Conservation (phyloP, 2,329 filamentous ascomycete genomes). For the Verticillium nubilum region DNA sequence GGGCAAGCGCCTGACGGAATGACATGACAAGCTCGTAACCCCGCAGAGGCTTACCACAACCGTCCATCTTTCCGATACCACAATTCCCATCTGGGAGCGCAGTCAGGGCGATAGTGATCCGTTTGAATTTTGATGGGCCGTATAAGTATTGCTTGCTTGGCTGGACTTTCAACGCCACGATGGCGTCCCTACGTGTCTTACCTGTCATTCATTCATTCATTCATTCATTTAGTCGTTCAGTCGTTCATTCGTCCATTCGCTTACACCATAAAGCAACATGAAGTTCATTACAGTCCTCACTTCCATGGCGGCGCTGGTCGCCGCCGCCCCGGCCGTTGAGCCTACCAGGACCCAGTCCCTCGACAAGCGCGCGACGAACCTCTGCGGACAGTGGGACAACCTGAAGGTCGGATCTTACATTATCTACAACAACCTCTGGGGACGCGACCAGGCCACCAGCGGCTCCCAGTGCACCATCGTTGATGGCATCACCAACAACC, state of each 20-base stretch:
- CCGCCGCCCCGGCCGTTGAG: not conserved
- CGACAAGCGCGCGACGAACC: slow-evolving; percentile 12
- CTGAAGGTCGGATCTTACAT: slow-evolving; percentile 15
- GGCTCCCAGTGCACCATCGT: slow-evolving; percentile 36
- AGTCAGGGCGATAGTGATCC: not conserved
- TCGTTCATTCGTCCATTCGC: not conserved
- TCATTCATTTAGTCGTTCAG: not conserved
- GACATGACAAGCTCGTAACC: not conserved
- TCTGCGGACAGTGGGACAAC: slow-evolving; percentile 18
- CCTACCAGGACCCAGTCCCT: not conserved
- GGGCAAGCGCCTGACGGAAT: not conserved
- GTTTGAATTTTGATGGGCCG: not conserved
- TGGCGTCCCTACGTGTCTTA: not conserved
- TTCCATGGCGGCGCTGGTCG: not conserved
- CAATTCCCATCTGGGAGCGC: not conserved
- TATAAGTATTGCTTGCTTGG: not conserved
- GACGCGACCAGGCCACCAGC: slow-evolving; percentile 18
- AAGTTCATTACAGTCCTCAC: not conserved
- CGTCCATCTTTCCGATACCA: not conserved
- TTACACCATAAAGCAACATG: not conserved
- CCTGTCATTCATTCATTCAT: not conserved
- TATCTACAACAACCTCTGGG: slow-evolving; percentile 38
- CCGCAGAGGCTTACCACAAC: not conserved
- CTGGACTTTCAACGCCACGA: not conserved
- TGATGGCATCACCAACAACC: slow-evolving; percentile 25